Evolutionary conservation across 1,284 basidiomycete species (phyloP), one percentile per base, ranked within the genome.

Genomic region (Coniophora puteana): DNA sequence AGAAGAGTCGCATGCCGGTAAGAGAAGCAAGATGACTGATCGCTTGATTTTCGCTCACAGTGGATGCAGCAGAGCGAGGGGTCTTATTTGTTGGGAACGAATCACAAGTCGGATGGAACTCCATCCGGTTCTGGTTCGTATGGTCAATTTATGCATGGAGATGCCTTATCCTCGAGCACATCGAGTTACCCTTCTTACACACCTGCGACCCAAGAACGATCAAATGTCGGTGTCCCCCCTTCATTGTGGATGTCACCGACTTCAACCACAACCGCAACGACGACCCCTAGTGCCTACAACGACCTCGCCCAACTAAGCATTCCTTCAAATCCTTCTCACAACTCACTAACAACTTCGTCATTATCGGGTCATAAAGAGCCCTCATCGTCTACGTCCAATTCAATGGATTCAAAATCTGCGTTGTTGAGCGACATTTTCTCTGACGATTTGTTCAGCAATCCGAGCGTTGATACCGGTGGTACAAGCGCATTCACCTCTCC

Each of bases 241-340:
- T 85, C 83, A 31, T 63, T 88, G 34, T 89, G 85, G 86, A 89
- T 89, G 86, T 87, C 85, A 10, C 75, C 81, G 29, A 67, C 78
- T 10, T 75, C 72, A 38, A 62, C 75, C 13, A 63, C 73, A 5
- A 64, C 72, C 3, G 57, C 70, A 5, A n/a, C n/a, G n/a, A n/a
- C n/a, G n/a, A 66, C 68, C n/a, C 62, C 71, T 0, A 53, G 43
- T 41, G 6, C 53, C 24, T 63, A 59, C 38, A 58, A 53, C 49
- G 64, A 53, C 22, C 63, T 52, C 58, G 38, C 51, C 1, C 59
- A 55, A 32, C 47, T 56, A 40, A 47, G 52, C 55, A 49, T 71
- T 59, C 59, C 64, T 46, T 49, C 66, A 47, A 61, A 57, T 44
- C 61, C 64, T 18, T 61, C 59, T 44, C 56, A n/a, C n/a, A n/a